Evolutionary conservation across 1,139 yeast species (phyloP).

Genomic region (Geotrichum carabidarum): DNA sequence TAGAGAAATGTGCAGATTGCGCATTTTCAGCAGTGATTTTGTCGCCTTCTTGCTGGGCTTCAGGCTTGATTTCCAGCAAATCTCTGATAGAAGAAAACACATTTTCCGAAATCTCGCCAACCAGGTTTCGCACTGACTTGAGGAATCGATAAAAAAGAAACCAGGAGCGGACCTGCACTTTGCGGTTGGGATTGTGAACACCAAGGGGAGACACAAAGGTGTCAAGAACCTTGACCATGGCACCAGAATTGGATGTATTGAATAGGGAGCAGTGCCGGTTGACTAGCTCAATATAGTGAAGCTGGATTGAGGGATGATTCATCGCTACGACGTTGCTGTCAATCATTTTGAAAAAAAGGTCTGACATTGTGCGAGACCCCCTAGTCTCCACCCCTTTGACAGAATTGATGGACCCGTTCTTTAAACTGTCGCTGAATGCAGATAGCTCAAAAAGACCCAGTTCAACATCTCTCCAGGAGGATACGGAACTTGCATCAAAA

Average conservation of each 20-base stretch:
- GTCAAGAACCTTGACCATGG: conserved; percentile 62
- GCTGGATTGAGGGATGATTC: conserved; percentile 71
- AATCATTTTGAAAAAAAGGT: conserved; percentile 60
- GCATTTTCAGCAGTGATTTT: conserved; percentile 42
- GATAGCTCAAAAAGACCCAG: conserved; percentile 78
- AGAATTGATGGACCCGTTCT: conserved; percentile 66
- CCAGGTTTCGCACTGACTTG: conserved; percentile 65
- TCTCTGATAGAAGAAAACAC: conserved; percentile 51
- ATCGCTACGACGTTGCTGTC: conserved; percentile 47
- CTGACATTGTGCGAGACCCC: conserved; percentile 32
- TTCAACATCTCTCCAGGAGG: conserved; percentile 72
- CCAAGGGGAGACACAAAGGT: conserved; percentile 78
- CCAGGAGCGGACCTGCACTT: conserved; percentile 84
- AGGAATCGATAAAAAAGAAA: conserved; percentile 79
- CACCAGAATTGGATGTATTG: conserved; percentile 44
- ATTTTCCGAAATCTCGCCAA: conserved; percentile 45
- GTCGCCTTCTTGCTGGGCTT: conserved; percentile 40
- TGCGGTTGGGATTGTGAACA: conserved; percentile 57
- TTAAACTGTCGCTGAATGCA: conserved; percentile 72
- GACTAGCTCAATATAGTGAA: conserved; percentile 75
- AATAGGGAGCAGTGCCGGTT: conserved; percentile 73
- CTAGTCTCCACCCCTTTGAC: conserved; percentile 48
- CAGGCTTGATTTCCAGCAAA: conserved; percentile 57
- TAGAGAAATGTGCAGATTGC: conserved; percentile 62
- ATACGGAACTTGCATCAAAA: conserved; percentile 34